phyloP scores from a whole-genome alignment of 202 grass and related monocot genomes.

The Hordeum pubiflorum region DNA sequence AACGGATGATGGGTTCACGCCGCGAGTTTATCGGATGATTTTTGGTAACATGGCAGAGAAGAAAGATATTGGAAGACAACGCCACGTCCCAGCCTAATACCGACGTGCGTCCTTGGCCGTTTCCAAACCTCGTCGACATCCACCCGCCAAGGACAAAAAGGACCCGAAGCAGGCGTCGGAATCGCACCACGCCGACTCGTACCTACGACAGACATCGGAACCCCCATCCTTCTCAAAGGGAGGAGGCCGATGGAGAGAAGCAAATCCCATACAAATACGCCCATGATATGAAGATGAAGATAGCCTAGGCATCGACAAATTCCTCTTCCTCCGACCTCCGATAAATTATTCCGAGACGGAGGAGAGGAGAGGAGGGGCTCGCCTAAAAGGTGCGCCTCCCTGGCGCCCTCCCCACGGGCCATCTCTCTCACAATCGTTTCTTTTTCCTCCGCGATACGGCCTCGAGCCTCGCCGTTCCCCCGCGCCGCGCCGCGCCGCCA shows the following conservation, averaged over 20 bases:
- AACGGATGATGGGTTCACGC: neutral
- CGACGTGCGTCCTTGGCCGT: neutral
- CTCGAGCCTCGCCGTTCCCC: constrained; percentile 9
- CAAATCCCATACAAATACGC: neutral
- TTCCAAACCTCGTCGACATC: neutral
- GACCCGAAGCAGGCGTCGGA: neutral
- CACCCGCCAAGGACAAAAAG: neutral
- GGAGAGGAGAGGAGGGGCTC: neutral
- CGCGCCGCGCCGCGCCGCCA: constrained; percentile 9
- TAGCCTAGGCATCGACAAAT: neutral
- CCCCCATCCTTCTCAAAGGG: neutral
- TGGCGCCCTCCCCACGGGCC: neutral
- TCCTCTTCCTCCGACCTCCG: neutral
- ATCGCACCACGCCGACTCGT: neutral
- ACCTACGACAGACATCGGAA: neutral
- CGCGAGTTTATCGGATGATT: constrained; percentile 14
- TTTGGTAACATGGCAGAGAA: neutral
- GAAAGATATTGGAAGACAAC: neutral
- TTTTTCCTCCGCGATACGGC: neutral
- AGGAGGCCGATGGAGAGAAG: neutral
- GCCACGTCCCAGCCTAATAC: constrained; percentile 1
- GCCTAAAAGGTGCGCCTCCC: constrained; percentile 7
- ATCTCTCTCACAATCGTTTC: constrained; percentile 3
- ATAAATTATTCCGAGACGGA: neutral
- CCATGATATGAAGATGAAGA: neutral